Conservation (phyloP, 2,329 filamentous ascomycete genomes). For the Colletotrichum sp. region DNA sequence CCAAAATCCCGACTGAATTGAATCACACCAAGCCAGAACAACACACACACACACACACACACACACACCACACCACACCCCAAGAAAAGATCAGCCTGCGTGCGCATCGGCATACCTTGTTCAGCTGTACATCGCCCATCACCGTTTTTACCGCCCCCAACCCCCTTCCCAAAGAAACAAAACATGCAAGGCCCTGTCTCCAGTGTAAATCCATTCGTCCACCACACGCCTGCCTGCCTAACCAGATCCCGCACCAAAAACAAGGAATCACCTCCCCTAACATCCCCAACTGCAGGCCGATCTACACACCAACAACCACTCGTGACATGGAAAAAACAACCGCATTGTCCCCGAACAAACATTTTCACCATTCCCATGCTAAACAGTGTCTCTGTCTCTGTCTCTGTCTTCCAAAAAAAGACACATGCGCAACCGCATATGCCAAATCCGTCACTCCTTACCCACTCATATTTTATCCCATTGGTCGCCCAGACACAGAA, state of each 20-base stretch:
- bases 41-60: background rate
- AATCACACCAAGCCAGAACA: background rate
- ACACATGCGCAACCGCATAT: background rate
- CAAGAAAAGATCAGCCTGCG: background rate
- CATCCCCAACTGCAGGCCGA: background rate
- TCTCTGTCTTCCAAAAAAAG: background rate
- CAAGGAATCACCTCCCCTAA: background rate
- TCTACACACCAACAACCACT: background rate
- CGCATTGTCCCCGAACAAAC: background rate
- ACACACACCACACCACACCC: background rate
- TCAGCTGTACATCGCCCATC: background rate
- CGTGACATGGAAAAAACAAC: background rate
- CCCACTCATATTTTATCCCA: fast-evolving
- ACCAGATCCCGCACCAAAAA: background rate
- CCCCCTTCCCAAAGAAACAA: background rate
- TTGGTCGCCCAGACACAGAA: background rate
- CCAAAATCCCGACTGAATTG: background rate
- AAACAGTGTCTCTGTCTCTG: background rate
- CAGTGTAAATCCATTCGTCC: background rate
- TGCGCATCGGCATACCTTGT: background rate
- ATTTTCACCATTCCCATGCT: background rate
- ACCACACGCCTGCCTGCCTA: background rate
- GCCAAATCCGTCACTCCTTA: background rate
- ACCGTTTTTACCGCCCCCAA: background rate
- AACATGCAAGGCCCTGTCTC: background rate